These are phyloP conservation scores for Toxoplasma gondii DNA, from an alignment of 169 alveolate genomes.

Conservation along the genomic window DNA sequence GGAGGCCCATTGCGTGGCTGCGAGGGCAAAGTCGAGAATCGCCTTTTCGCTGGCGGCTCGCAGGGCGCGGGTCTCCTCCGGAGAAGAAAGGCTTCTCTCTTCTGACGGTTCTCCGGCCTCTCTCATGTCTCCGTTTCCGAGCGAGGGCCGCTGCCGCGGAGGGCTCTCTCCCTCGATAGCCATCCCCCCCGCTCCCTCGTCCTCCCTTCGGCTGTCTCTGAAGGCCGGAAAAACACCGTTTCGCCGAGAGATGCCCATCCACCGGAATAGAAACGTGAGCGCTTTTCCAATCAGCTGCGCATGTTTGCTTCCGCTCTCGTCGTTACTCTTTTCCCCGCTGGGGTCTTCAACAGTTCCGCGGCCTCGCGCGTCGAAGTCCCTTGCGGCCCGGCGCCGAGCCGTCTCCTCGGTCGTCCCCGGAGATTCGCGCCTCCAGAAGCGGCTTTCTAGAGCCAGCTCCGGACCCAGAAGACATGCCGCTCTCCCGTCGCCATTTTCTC, in stretches of 20 bases:
- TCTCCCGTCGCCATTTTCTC: too few relatives aligned
- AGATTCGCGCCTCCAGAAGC: too few relatives aligned
- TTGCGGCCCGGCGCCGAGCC: too few relatives aligned
- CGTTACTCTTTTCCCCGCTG: not conserved
- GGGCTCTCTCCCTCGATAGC: too few relatives aligned
- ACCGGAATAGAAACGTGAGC: not conserved
- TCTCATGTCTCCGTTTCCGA: too few relatives aligned
- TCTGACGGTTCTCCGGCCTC: too few relatives aligned
- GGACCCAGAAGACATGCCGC: too few relatives aligned
- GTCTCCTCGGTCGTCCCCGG: too few relatives aligned
- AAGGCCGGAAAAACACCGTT: not conserved
- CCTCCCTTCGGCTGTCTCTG: not conserved
- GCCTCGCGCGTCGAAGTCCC: too few relatives aligned
- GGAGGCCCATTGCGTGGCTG: conserved; percentile 1
- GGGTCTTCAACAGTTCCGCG: too few relatives aligned
- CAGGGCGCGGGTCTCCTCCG: not conserved
- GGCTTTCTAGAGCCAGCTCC: too few relatives aligned
- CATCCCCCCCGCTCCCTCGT: not conserved
- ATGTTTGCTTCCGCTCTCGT: not conserved
- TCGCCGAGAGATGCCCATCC: not conserved
- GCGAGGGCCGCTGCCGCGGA: too few relatives aligned
- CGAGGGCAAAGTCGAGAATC: not conserved
- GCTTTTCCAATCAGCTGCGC: not conserved
- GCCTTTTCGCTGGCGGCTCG: not conserved
- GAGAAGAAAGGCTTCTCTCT: not conserved